Evolutionary conservation across 208 protist genomes (phyloP).

Genomic region (Tritrichomonas foetus): DNA sequence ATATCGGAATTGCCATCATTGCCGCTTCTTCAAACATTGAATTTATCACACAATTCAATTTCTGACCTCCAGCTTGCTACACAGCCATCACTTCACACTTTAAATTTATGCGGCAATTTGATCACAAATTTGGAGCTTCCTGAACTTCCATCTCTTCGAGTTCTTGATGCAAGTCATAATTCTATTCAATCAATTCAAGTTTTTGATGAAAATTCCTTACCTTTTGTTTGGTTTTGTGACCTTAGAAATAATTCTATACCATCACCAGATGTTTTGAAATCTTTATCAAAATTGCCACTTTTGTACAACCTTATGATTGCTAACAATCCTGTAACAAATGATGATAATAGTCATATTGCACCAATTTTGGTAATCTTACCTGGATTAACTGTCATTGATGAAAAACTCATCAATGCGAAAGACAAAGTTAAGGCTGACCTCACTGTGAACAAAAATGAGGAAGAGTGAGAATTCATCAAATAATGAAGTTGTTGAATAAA

Average conservation of each 20-base stretch:
- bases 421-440: slow-evolving; percentile 32
- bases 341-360: neutral
- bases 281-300: neutral
- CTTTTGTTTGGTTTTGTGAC: neutral
- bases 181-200: neutral
- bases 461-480: neutral
- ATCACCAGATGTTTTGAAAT: neutral
- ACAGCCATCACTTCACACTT: neutral
- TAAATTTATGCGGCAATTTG: neutral
- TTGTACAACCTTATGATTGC: neutral
- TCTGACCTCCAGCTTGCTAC: neutral
- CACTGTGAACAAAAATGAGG: neutral
- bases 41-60: slow-evolving; percentile 29
- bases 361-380: slow-evolving; percentile 28
- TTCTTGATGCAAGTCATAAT: slow-evolving; percentile 5
- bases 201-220: neutral
- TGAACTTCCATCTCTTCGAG: neutral
- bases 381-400: neutral
- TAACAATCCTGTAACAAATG: neutral
- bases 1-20: neutral
- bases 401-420: neutral
- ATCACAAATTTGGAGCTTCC: neutral
- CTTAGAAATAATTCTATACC: neutral
- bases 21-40: neutral
- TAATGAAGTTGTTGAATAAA: neutral